These are phyloP conservation scores for Globisporangium spinosum DNA, from an alignment of 352 stramenopile species.

Conservation along the genomic window DNA sequence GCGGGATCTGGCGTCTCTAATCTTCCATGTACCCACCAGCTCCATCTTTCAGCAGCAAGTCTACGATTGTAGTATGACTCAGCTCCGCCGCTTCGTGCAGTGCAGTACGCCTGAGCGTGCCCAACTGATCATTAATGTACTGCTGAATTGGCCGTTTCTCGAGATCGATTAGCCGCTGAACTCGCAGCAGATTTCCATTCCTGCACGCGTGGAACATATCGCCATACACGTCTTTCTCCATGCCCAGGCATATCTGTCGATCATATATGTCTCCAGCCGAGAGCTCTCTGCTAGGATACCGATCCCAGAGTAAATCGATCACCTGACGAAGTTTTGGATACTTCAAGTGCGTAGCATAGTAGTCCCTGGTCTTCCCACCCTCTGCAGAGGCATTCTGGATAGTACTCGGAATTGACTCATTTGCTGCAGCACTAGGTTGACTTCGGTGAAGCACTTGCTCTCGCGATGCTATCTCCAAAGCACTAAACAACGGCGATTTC, in stretches of 20 bases:
- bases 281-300: slow-evolving; percentile 31
- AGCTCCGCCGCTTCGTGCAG: slow-evolving; percentile 62
- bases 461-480: slow-evolving; percentile 42
- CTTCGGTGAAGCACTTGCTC: slow-evolving; percentile 3
- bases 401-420: not conserved
- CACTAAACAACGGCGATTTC: slow-evolving; percentile 51
- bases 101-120: slow-evolving; percentile 34
- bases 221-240: slow-evolving; percentile 55
- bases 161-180: slow-evolving; percentile 51
- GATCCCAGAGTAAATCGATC: slow-evolving; percentile 64
- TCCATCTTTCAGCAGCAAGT: slow-evolving; percentile 56
- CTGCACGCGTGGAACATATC: slow-evolving; percentile 49
- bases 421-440: slow-evolving; percentile 13
- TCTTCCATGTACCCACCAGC: slow-evolving; percentile 50
- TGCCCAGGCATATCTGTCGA: slow-evolving; percentile 32
- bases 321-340: slow-evolving; percentile 60
- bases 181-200: slow-evolving; percentile 51
- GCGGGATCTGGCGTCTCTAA: slow-evolving; percentile 35
- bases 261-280: slow-evolving; percentile 27
- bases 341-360: slow-evolving; percentile 27
- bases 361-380: slow-evolving; percentile 29
- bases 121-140: slow-evolving; percentile 51
- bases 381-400: not conserved
- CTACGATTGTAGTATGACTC: slow-evolving; percentile 50
- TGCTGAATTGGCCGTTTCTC: slow-evolving; percentile 44